These are phyloP conservation scores for Boechera retrofracta DNA, from an alignment of 345 rosid species.

Conservation along the genomic window DNA sequence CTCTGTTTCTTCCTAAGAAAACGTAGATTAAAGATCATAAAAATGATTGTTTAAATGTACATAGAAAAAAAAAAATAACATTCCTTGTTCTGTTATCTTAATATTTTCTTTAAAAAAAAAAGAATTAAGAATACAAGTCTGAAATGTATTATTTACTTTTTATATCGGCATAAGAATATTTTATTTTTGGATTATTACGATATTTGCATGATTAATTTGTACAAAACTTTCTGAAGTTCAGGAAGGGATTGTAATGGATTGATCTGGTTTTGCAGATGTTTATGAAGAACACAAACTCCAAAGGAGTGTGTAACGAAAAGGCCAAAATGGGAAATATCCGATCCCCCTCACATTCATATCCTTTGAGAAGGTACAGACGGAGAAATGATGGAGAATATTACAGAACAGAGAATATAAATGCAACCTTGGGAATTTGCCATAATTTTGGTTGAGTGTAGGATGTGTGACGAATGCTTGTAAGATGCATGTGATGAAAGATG, in stretches of 20 bases:
- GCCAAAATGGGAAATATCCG: neutral
- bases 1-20: neutral
- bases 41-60: neutral
- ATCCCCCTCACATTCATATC: neutral
- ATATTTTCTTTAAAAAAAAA: neutral
- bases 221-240: too few relatives aligned
- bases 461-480: neutral
- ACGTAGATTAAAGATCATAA: neutral
- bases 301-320: neutral
- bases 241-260: neutral
- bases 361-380: neutral
- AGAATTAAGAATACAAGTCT: neutral
- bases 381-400: neutral
- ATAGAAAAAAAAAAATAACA: neutral
- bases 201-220: neutral
- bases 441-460: neutral
- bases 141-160: neutral
- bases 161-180: neutral
- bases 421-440: neutral
- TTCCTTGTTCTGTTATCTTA: neutral
- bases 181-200: neutral
- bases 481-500: neutral
- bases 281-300: neutral
- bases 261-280: neutral
- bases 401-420: neutral